phyloP scores from a whole-genome alignment of 2,329 filamentous ascomycete genomes.

The Cordyceps tenuipes region DNA sequence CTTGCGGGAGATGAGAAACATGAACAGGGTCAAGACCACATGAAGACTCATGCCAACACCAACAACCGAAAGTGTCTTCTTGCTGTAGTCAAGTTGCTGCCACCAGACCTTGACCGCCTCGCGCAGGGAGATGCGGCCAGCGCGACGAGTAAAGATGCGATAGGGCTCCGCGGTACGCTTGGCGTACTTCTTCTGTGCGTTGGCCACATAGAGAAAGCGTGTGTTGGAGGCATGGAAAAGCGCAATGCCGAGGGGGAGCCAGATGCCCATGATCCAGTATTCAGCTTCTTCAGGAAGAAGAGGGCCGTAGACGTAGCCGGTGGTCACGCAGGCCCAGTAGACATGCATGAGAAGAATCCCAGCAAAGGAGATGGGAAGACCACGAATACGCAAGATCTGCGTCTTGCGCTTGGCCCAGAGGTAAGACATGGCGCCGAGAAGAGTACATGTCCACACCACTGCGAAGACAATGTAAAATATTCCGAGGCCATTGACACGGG shows the following conservation, averaged over 20 bases:
- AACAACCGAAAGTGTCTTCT: slow-evolving; percentile 42
- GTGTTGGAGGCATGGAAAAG: slow-evolving; percentile 58
- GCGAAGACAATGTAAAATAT: slow-evolving; percentile 33
- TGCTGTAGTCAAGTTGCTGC: slow-evolving; percentile 35
- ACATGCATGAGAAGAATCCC: slow-evolving; percentile 33
- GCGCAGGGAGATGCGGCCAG: slow-evolving; percentile 16
- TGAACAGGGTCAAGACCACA: slow-evolving; percentile 48
- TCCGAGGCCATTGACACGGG: slow-evolving; percentile 29
- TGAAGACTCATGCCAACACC: slow-evolving; percentile 47
- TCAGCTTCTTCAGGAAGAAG: slow-evolving; percentile 43
- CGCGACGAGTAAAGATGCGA: slow-evolving; percentile 15
- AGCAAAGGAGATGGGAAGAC: slow-evolving; percentile 31
- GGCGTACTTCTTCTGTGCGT: slow-evolving; percentile 40
- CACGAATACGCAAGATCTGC: slow-evolving; percentile 33
- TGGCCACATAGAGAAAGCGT: slow-evolving; percentile 51
- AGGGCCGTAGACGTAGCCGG: slow-evolving; percentile 31
- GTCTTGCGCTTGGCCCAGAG: slow-evolving; percentile 32
- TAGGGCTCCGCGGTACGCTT: slow-evolving; percentile 13
- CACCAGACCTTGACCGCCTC: slow-evolving; percentile 28
- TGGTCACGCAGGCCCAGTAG: slow-evolving; percentile 34
- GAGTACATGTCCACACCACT: slow-evolving; percentile 30
- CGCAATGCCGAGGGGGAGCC: slow-evolving; percentile 56
- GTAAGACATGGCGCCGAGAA: slow-evolving; percentile 32
- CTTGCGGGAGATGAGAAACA: slow-evolving; percentile 56
- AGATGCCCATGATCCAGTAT: slow-evolving; percentile 61